A percentile compares a stretch with the other conserved stretches of the same genome.
Evolutionary conservation across 2,329 filamentous ascomycete species (phyloP).

Genomic region (Hymenoscyphus repandus): DNA sequence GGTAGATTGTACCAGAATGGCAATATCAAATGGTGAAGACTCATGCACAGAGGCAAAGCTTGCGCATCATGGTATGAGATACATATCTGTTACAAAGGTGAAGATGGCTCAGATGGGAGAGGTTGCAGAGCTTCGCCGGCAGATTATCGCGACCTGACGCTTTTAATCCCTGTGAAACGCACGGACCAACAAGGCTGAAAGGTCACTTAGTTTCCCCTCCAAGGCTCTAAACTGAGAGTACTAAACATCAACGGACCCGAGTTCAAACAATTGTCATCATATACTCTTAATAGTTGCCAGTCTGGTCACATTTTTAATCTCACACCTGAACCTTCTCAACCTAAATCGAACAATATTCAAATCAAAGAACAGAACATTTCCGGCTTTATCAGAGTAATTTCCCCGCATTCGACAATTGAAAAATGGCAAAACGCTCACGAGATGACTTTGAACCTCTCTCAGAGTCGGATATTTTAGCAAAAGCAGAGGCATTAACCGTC

Average conservation of each 20-base stretch:
- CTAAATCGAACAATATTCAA: too few relatives aligned
- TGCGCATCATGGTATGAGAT: not conserved
- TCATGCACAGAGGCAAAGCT: not conserved
- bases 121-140: not conserved
- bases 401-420: slow-evolving; percentile 29
- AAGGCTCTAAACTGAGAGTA: not conserved
- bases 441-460: slow-evolving; percentile 41
- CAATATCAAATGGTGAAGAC: too few relatives aligned
- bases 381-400: slow-evolving; percentile 28
- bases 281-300: too few relatives aligned
- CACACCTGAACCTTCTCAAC: too few relatives aligned
- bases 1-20: not conserved
- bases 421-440: slow-evolving; percentile 58
- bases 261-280: too few relatives aligned
- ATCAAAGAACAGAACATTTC: slow-evolving; percentile 2
- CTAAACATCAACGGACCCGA: too few relatives aligned
- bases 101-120: not conserved
- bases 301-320: too few relatives aligned
- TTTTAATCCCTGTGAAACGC: not conserved
- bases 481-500: slow-evolving; percentile 19
- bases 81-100: not conserved
- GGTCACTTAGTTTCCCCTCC: not conserved
- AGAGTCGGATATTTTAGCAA: slow-evolving; percentile 27
- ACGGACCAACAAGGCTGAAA: slow-evolving; percentile 4
- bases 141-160: not conserved